Conservation (phyloP, 148 eudicot species). For the Silene latifolia region DNA sequence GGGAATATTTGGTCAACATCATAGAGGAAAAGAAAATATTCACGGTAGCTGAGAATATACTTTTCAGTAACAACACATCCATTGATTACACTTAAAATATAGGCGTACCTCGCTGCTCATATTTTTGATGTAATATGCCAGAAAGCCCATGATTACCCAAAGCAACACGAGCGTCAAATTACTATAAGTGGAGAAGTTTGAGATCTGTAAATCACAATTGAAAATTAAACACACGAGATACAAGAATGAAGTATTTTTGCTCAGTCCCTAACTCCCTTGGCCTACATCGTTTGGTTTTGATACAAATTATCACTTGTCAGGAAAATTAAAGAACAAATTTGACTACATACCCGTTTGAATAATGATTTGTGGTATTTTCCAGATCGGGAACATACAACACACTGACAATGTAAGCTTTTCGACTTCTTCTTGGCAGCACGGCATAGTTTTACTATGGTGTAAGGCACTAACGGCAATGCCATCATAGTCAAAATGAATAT, state of each 20-base stretch:
- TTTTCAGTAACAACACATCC: neutral
- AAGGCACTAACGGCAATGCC: constrained; percentile 88
- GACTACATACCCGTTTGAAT: constrained; percentile 50
- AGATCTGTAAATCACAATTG: constrained; percentile 43
- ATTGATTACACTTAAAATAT: neutral
- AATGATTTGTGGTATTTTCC: constrained; percentile 86
- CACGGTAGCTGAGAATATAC: neutral
- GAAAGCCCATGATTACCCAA: constrained; percentile 74
- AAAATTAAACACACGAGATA: neutral
- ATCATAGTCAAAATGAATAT: constrained; percentile 83
- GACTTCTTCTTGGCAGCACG: constrained; percentile 71
- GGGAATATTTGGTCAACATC: neutral
- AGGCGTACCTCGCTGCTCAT: constrained; percentile 68
- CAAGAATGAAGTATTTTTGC: neutral
- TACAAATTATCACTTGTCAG: no score
- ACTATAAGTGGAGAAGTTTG: constrained; percentile 66
- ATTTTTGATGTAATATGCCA: constrained; percentile 71
- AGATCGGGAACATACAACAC: constrained; percentile 68
- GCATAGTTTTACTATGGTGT: constrained; percentile 67
- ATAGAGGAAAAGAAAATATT: neutral
- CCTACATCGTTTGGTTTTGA: no score
- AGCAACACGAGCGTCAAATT: constrained; percentile 79
- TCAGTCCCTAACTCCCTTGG: no score
- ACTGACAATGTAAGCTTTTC: constrained; percentile 62
- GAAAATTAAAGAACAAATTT: neutral